These are phyloP conservation scores for Acidomyces sp. DNA, from an alignment of 495 filamentous ascomycete genomes.

Conservation along the genomic window DNA sequence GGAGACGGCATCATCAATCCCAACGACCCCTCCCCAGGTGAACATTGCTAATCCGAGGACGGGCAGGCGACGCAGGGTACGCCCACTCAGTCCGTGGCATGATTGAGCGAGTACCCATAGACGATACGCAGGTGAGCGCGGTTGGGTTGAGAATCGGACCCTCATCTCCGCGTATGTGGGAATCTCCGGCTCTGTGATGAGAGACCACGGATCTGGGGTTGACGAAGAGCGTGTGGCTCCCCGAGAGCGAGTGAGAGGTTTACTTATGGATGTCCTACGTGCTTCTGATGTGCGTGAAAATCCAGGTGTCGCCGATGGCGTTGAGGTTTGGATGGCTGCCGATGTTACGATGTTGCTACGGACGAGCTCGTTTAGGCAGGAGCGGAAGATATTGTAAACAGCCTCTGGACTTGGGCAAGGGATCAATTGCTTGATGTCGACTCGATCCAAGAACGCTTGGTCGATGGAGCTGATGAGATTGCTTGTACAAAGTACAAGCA, in stretches of 20 bases:
- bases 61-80: slow-evolving; percentile 27
- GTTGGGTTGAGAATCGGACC: slow-evolving; percentile 70
- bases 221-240: slow-evolving; percentile 65
- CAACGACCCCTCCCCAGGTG: slow-evolving; percentile 23
- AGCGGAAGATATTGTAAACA: slow-evolving; percentile 41
- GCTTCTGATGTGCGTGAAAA: not conserved
- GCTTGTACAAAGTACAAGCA: slow-evolving; percentile 41
- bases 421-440: slow-evolving; percentile 40
- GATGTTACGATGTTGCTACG: slow-evolving; percentile 19
- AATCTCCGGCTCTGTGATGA: slow-evolving; percentile 60
- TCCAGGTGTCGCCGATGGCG: no score
- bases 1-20: slow-evolving; percentile 19
- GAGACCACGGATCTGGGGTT: slow-evolving; percentile 67
- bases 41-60: slow-evolving; percentile 26
- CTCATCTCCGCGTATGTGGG: slow-evolving; percentile 45
- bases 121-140: slow-evolving; percentile 39
- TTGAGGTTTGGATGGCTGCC: not conserved
- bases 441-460: slow-evolving; percentile 43
- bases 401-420: slow-evolving; percentile 33
- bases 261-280: not conserved
- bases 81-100: slow-evolving; percentile 25
- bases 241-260: slow-evolving; percentile 21
- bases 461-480: slow-evolving; percentile 36
- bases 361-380: slow-evolving; percentile 37
- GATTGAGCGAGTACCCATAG: slow-evolving; percentile 13